A percentile compares a stretch with the other conserved stretches of the same genome.
These are phyloP conservation scores for Porphyrellus cyaneotinctus DNA, from an alignment of 768 basidiomycete species.

Conservation along the genomic window DNA sequence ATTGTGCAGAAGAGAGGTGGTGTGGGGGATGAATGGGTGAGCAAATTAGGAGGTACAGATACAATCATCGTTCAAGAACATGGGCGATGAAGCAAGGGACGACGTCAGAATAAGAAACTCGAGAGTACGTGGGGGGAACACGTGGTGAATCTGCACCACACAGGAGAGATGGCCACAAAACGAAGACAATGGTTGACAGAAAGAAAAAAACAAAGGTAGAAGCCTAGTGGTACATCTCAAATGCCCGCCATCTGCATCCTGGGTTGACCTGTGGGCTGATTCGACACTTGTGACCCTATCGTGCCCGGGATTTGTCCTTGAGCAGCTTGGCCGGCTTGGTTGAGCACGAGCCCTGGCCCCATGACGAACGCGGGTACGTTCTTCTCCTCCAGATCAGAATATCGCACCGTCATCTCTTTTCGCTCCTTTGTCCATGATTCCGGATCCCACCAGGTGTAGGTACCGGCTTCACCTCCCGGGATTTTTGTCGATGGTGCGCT, in stretches of 20 bases:
- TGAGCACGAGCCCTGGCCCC: conserved; percentile 44
- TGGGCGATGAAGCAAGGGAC: conserved; percentile 16
- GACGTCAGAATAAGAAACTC: conserved; percentile 21
- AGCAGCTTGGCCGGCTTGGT: conserved; percentile 28
- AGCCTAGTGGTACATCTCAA: conserved; percentile 19
- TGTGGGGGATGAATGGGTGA: conserved; percentile 18
- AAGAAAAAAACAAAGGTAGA: not conserved
- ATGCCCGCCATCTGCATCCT: conserved; percentile 36
- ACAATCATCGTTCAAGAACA: conserved; percentile 36
- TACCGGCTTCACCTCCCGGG: conserved; percentile 78
- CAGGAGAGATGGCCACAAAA: conserved; percentile 12
- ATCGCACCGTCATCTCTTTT: conserved; percentile 74
- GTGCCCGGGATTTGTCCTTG: conserved; percentile 38
- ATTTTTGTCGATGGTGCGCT: conserved; percentile 74
- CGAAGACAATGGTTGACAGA: conserved; percentile 8
- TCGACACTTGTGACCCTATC: conserved; percentile 28
- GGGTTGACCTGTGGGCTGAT: conserved; percentile 26
- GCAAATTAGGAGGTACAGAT: conserved; percentile 36
- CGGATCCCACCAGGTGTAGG: conserved; percentile 88
- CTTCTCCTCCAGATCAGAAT: conserved; percentile 74
- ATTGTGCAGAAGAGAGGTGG: conserved; percentile 16
- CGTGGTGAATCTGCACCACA: conserved; percentile 1
- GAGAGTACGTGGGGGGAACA: conserved; percentile 2
- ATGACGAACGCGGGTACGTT: conserved; percentile 55
- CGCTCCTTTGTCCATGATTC: conserved; percentile 75